These are phyloP conservation scores for Diatrype stigma DNA, from an alignment of 2,329 filamentous ascomycete species.

Conservation along the genomic window DNA sequence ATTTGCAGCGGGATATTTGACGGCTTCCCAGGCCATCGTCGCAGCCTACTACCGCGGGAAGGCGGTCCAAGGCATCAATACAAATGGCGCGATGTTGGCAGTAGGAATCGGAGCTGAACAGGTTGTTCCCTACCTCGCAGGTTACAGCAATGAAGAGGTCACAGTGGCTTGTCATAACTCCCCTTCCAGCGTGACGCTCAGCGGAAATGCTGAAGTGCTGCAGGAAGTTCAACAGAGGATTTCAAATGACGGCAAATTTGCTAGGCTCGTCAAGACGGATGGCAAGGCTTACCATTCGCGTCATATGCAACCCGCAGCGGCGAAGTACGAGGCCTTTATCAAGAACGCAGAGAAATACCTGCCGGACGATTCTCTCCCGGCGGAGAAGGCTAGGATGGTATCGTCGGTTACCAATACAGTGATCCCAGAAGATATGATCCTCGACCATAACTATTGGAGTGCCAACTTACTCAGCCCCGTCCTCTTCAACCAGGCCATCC, in stretches of 20 bases:
- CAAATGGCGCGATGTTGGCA: constrained; percentile 5
- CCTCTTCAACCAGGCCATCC: not conserved
- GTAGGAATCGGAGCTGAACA: constrained; percentile 2
- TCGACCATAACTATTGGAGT: too few relatives aligned
- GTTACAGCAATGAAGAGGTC: not conserved
- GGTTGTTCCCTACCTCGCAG: not conserved
- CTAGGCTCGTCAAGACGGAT: constrained; percentile 3
- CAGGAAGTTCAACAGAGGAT: not conserved
- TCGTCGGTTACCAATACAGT: too few relatives aligned
- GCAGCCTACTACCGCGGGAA: constrained; percentile 6
- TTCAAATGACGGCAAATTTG: not conserved
- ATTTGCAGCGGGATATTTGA: not conserved
- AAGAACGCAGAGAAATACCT: too few relatives aligned
- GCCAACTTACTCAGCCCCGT: not conserved
- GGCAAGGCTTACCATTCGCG: constrained; percentile 11
- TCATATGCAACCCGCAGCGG: too few relatives aligned
- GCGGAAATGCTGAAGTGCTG: constrained; percentile 1
- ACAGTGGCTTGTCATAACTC: constrained; percentile 8
- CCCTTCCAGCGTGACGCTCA: constrained; percentile 6
- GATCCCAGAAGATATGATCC: too few relatives aligned
- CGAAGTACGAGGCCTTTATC: too few relatives aligned
- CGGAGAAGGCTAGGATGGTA: too few relatives aligned
- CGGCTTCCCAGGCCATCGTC: constrained; percentile 2
- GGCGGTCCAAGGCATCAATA: not conserved
- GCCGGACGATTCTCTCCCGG: too few relatives aligned